Percentiles rank a stretch among this genome's conserved stretches.
phyloP scores from a whole-genome alignment of 371 early-diverging fungal species.

The Mucor saturninus region DNA sequence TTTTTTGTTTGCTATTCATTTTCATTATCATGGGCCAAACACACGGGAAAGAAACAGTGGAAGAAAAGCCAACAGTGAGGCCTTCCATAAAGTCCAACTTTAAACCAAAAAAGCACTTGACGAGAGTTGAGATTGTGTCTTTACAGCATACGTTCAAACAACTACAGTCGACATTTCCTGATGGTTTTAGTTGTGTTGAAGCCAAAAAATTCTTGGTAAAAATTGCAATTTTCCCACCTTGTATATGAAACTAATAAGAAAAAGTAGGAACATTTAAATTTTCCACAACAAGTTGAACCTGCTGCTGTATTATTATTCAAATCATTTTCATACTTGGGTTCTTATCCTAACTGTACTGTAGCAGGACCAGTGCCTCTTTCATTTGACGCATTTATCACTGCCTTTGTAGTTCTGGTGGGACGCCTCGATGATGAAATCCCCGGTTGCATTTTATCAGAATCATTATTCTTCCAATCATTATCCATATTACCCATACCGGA shows the following conservation, averaged over 20 bases:
- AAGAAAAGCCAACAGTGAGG: not conserved
- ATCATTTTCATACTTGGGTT: conserved; percentile 51
- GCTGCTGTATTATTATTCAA: conserved; percentile 51
- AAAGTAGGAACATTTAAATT: conserved; percentile 39
- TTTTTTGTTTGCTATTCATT: too few relatives aligned
- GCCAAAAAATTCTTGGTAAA: conserved; percentile 50
- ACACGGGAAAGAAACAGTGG: conserved; percentile 7
- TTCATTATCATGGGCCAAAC: conserved; percentile 25
- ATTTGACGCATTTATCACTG: conserved; percentile 45
- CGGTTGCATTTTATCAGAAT: conserved; percentile 28
- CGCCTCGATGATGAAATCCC: conserved; percentile 30
- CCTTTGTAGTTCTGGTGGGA: conserved; percentile 44
- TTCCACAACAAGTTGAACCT: conserved; percentile 43
- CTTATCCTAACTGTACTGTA: conserved; percentile 34
- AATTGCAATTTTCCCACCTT: not conserved
- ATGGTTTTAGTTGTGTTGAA: conserved; percentile 50
- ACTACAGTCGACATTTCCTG: conserved; percentile 35
- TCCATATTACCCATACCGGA: conserved; percentile 34
- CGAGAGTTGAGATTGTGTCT: conserved; percentile 36
- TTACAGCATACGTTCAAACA: conserved; percentile 38
- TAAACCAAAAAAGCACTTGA: conserved; percentile 26
- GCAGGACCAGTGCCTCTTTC: conserved; percentile 26
- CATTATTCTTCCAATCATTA: conserved; percentile 48
- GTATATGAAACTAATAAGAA: not conserved
- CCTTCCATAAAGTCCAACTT: conserved; percentile 15